Evolutionary conservation across 306 rosid genomes (phyloP), one percentile per base, ranked within the genome.

Genomic region (Lagenaria siceraria): DNA sequence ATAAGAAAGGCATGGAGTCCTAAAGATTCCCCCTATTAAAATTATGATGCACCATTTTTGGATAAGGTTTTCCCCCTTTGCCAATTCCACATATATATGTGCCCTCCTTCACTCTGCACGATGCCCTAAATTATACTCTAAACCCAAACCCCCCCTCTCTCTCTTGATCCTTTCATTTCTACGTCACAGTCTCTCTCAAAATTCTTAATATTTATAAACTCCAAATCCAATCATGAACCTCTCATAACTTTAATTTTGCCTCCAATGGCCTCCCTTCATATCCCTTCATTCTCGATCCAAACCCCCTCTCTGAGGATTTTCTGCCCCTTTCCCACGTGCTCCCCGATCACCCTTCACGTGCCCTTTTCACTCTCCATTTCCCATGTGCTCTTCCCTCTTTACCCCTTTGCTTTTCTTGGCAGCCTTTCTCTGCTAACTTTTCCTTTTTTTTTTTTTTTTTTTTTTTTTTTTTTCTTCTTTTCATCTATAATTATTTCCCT

Each of bases 1-100:
- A 74, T 35, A 31, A 33, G 59, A 8, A n/a, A 65, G 49, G 65
- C 68, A 53, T 38, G 8, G 5, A 75, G 78, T 25, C 68, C 78
- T 55, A 75, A 75, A 75, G 78, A 75, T 75, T 75, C 78, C 35
- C 35, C 66, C 46, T 56, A 68, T 68, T 72, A 18, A 54, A 74
- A 29, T 29, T 29, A 21, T 25, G 35, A 22, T 17, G 36, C 31
- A 11, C n/a, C 43, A 72, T 72, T 49, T n/a, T 51, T 68, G 76
- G 59, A 71, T 71, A 72, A 72, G 77, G 77, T 72, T 17, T 51
- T 43, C 10, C 14, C 14, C 3, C 19, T 24, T 43, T 17, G 19
- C 15, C 13, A 25, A 25, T 64, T 35, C 6, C 27, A 21, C 58
- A 11, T 59, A 3, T 11, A 51, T 14, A 51, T 4, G 15, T 62